Base-by-base conservation (phyloP, 2,329 filamentous ascomycete genomes). In the Davidsoniella australis region DNA sequence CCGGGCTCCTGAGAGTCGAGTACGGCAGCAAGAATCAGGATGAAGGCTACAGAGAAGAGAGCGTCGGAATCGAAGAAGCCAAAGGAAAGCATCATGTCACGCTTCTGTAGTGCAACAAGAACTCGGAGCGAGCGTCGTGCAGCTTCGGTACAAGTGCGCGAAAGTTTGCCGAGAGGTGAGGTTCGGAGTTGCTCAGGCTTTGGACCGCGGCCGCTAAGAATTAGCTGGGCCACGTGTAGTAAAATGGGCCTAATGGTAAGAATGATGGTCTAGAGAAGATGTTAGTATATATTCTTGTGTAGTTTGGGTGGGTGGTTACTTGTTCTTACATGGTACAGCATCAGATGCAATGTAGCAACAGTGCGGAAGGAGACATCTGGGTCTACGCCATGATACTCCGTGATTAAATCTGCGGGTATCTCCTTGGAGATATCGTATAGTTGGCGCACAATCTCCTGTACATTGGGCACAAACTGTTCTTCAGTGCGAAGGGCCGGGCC, bases 301-400 rank as follows among this genome's bases (percentile, higher is more conserved):
- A 3, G 5, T 23, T 14, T 16, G 1, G 3, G 6, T 9, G 12
- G 17, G 4, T 36, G 10, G 16, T 10, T 10, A 9, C 9, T 33
- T 33, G 29, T 33, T 33, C 50, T 1, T 52, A 61, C 59, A 54
- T 62, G 60, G 38, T 61, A 61, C 5, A 62, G 54, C 60, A 62
- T 62, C 41, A 62, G 54, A 41, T 62, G 60, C 2, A 62, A 41
- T 1, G 59, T 61, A 10, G 60, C 60, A 16, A 59, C 60, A 1
- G 60, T 62, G 45, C 60, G 53, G 18, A 61, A 26, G 12, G 56
- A 59, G 4, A 61, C 57, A n/a, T 60, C 58, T 3, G 48, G 46
- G 4, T 14, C 52, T 3, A 49, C 50, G 49, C 8, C 57, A 50
- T 49, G 58, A 44, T 41, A 55, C 54, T 36, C 58, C 53, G 38